A percentile compares a stretch with the other conserved stretches of the same genome.
Conservation (phyloP, 1,139 yeast genomes). For the Candida sp. region DNA sequence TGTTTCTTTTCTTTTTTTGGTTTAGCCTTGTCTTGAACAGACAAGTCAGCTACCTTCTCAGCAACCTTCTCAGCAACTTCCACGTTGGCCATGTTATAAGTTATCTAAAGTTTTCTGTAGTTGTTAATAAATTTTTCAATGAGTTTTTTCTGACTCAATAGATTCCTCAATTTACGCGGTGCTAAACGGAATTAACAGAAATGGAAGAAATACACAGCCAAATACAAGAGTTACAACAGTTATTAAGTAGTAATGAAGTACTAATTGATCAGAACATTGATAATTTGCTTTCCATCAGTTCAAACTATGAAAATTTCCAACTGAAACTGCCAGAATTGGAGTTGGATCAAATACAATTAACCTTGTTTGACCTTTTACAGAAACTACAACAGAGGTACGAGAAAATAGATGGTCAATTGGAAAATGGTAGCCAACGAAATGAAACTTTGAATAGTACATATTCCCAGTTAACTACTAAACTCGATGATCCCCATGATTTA, state of each 20-base stretch:
- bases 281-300: conserved; percentile 5
- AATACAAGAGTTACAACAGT: conserved; percentile 9
- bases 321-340: neutral
- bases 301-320: conserved; percentile 1
- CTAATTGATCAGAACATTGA: conserved; percentile 8
- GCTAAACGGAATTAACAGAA: neutral
- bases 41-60: conserved; percentile 49
- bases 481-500: neutral
- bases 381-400: conserved; percentile 1
- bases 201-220: neutral
- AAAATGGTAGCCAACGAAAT: conserved; percentile 2
- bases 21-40: conserved; percentile 30
- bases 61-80: conserved; percentile 1
- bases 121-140: neutral
- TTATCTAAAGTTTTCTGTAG: neutral
- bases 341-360: neutral
- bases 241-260: conserved; percentile 10
- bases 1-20: conserved; percentile 28
- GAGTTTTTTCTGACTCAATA: neutral
- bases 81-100: neutral
- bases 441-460: conserved; percentile 4
- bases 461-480: neutral
- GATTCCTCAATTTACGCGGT: neutral
- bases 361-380: neutral
- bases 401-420: neutral